Conservation (phyloP, 768 basidiomycete genomes). For the Leccinum olivaceopallidum region DNA sequence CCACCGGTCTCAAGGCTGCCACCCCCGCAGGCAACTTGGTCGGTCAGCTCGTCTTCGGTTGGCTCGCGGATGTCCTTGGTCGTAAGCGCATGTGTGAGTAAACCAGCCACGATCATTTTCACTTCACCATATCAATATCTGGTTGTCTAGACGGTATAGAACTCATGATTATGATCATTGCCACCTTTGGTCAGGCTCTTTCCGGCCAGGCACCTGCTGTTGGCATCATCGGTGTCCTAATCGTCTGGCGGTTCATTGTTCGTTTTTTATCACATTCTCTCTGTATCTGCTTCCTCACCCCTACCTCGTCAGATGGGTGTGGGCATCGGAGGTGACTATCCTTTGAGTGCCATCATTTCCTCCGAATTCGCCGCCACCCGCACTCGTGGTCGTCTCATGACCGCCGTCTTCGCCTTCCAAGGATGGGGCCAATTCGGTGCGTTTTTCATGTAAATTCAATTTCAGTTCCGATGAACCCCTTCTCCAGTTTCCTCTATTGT, state of each 20-base stretch:
- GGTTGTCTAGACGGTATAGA: constrained; percentile 43
- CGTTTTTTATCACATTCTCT: constrained; percentile 12
- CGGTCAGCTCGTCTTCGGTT: constrained; percentile 79
- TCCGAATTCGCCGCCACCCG: constrained; percentile 84
- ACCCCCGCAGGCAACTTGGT: constrained; percentile 74
- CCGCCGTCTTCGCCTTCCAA: constrained; percentile 81
- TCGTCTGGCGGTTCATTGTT: constrained; percentile 83
- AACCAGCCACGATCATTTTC: neutral
- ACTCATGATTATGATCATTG: constrained; percentile 79
- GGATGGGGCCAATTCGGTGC: constrained; percentile 85
- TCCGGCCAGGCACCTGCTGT: constrained; percentile 67
- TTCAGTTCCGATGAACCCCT: neutral
- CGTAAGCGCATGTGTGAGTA: constrained; percentile 78
- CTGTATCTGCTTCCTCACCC: neutral
- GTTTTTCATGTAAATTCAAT: constrained; percentile 17
- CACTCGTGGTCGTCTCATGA: constrained; percentile 84
- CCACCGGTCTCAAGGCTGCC: constrained; percentile 77
- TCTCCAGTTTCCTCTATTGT: constrained; percentile 62
- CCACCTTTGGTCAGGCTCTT: constrained; percentile 78
- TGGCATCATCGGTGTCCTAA: constrained; percentile 69
- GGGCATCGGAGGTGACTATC: constrained; percentile 91
- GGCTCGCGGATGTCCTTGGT: constrained; percentile 75
- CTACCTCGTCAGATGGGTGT: constrained; percentile 55
- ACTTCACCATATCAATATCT: neutral
- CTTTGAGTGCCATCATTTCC: constrained; percentile 81